Base-by-base conservation (phyloP, 768 basidiomycete species). In the Mrakia gelida region DNA sequence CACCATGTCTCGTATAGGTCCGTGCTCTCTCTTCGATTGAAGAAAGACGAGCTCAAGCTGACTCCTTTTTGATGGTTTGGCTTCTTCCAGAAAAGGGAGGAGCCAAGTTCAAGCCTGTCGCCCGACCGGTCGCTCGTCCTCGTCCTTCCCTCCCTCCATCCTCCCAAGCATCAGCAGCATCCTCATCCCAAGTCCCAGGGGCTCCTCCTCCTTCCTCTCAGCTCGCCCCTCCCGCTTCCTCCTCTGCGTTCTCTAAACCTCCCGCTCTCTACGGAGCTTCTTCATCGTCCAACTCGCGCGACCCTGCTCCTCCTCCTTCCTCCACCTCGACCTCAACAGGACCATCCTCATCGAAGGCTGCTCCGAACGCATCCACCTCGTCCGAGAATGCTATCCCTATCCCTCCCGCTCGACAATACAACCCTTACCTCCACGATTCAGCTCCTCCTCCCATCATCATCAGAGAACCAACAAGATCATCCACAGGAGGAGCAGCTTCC, bases 61-160 rank as follows among this genome's bases (percentile, higher is more conserved):
- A 10, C 67, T 70, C 67, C 26, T 15, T 28, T 1, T 10, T 30
- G 2, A 13, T 41, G 3, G 54, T 72, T 3, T 41, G 2, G 54
- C 54, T 3, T 45, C 3, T 26, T n/a, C 63, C 49, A 75, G 75
- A 52, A 38, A 75, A 75, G 75, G 75, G 75, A n/a, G 75, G 75
- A 45, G 32, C 28, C 16, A 75, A 75, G 75, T 75, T 75, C 75
- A 67, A 65, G 30, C 75, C 75, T 18, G 28, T 75, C 28, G 75
- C 75, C 5, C 75, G 75, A 9, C 63, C 74, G 34, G 28, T 32
- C 65, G 65, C 65, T 15, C 65, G 65, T 67, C 65, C 67, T 11
- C 34, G 34, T 28, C 62, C 75, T 65, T 21, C 75, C 62, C 43
- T 65, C 45, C 62, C 62, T 23, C 41, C 74, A 28, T 43, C 32